Conservation (phyloP, 257 asterid species). For the Capsicum rhomboideum region DNA sequence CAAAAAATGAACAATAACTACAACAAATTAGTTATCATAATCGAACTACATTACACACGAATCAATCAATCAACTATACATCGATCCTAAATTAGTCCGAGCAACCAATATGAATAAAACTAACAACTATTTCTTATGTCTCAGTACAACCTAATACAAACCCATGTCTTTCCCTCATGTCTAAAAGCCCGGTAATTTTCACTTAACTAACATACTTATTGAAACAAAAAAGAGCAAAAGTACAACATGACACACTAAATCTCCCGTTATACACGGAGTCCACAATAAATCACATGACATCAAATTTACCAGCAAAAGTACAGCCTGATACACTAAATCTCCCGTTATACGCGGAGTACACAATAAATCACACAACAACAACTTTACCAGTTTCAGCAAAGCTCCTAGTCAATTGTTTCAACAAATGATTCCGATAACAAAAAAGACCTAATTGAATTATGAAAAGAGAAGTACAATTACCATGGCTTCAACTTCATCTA, state of each 20-base stretch:
- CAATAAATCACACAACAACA: too few species aligned
- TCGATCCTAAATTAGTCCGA: not conserved
- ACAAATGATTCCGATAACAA: not conserved
- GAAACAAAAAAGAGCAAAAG: not conserved
- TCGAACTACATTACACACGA: not conserved
- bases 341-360: too few species aligned
- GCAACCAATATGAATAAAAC: not conserved
- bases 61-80: not conserved
- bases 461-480: conserved; percentile 2
- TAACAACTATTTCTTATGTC: not conserved
- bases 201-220: not conserved
- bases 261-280: too few species aligned
- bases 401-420: too few species aligned
- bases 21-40: not conserved
- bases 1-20: not conserved
- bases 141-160: not conserved
- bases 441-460: not conserved
- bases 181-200: not conserved
- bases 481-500: conserved; percentile 28
- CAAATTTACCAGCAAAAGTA: too few species aligned
- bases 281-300: too few species aligned
- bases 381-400: too few species aligned
- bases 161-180: not conserved
- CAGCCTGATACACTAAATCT: too few species aligned
- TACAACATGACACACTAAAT: too few species aligned